phyloP scores from a whole-genome alignment of 2,329 filamentous ascomycete genomes.

The Ascochyta lentis region DNA sequence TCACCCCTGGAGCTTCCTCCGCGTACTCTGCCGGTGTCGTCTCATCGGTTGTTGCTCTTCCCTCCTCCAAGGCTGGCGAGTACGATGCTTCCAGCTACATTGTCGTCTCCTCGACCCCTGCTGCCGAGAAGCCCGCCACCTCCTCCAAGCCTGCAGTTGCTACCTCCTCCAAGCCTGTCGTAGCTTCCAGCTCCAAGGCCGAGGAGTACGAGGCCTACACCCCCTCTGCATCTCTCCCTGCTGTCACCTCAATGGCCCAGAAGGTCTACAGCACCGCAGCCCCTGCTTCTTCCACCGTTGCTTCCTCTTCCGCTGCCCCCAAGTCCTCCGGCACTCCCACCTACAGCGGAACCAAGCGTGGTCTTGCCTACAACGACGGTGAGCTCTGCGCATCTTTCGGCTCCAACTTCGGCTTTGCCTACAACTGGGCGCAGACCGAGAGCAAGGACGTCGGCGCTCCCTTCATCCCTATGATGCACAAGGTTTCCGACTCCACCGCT shows the following conservation, averaged over 20 bases:
- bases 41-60: conserved; percentile 21
- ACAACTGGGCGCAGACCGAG: conserved; percentile 67
- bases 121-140: conserved; percentile 13
- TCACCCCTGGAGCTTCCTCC: conserved; percentile 34
- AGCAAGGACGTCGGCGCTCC: conserved; percentile 55
- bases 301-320: conserved; percentile 26
- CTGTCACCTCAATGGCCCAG: conserved; percentile 14
- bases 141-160: conserved; percentile 18
- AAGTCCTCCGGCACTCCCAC: conserved; percentile 32
- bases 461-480: conserved; percentile 65
- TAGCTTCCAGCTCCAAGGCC: conserved; percentile 21
- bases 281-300: conserved; percentile 5
- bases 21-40: conserved; percentile 17
- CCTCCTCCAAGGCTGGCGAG: conserved; percentile 22
- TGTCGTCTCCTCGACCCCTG: conserved; percentile 19
- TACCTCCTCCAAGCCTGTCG: conserved; percentile 19
- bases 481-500: conserved; percentile 27
- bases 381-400: conserved; percentile 61
- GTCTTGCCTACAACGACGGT: conserved; percentile 71
- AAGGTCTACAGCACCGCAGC: conserved; percentile 19
- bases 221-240: conserved; percentile 6
- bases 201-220: conserved; percentile 23
- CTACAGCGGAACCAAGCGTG: conserved; percentile 63
- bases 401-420: conserved; percentile 64
- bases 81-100: conserved; percentile 15